Percentiles rank a stretch among this genome's conserved stretches.
Evolutionary conservation across 345 rosid species (phyloP).

Genomic region (Hypericum androsaemum): DNA sequence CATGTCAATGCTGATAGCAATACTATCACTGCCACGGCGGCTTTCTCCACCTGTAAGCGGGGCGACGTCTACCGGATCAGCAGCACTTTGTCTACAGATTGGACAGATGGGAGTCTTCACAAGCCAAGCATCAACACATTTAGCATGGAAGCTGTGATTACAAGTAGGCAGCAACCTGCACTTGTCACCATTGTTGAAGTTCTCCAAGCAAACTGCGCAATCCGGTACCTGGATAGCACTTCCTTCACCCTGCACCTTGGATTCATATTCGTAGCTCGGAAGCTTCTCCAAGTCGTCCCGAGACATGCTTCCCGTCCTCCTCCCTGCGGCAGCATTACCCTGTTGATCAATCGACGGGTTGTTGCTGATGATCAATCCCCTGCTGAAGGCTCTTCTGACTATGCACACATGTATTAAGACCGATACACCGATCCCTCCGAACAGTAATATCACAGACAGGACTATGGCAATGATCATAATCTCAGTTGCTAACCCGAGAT

Average conservation of each 20-base stretch:
- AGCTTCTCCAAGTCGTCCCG: conserved; percentile 43
- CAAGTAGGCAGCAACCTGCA: conserved; percentile 45
- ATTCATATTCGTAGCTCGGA: conserved; percentile 37
- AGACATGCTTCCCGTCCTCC: conserved; percentile 24
- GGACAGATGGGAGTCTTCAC: conserved; percentile 48
- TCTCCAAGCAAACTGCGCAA: conserved; percentile 56
- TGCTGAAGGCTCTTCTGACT: conserved; percentile 26
- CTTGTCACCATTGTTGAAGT: conserved; percentile 41
- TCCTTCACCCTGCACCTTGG: conserved; percentile 19
- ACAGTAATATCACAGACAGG: conserved; percentile 26
- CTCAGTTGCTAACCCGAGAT: conserved; percentile 5
- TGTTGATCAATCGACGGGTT: not conserved
- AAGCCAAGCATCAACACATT: conserved; percentile 48
- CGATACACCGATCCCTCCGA: conserved; percentile 31
- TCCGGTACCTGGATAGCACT: conserved; percentile 11
- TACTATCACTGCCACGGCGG: conserved; percentile 18
- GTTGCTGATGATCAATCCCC: conserved; percentile 3
- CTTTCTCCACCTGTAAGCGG: conserved; percentile 7
- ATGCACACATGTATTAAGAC: conserved; percentile 35
- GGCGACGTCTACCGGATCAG: conserved; percentile 15
- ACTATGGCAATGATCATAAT: conserved; percentile 23
- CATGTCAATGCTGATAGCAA: conserved; percentile 10
- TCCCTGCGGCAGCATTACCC: not conserved
- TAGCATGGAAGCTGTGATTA: conserved; percentile 47
- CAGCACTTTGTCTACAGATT: conserved; percentile 30